A percentile compares a stretch with the other conserved stretches of the same genome.
phyloP scores from a whole-genome alignment of 2,329 filamentous ascomycete genomes.

The Penicillium thymicola region DNA sequence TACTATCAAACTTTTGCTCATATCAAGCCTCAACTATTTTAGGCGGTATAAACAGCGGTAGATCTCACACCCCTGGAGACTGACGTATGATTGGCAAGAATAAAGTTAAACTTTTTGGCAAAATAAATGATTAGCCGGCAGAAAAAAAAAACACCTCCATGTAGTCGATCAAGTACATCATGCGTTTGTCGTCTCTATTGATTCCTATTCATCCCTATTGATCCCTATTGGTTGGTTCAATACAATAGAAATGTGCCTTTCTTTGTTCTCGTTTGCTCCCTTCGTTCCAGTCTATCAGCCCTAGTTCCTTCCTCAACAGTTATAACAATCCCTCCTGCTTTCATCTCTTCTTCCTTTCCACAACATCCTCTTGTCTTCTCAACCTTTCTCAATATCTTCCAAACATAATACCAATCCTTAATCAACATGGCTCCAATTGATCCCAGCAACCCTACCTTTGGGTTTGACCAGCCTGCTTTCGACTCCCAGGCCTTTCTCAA shows the following conservation, averaged over 20 bases:
- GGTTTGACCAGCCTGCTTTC: background rate
- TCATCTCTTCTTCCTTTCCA: background rate
- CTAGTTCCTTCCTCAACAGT: background rate
- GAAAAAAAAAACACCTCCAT: background rate
- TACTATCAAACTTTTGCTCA: background rate
- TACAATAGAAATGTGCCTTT: background rate
- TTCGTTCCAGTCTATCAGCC: background rate
- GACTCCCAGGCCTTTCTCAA: background rate
- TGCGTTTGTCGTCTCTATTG: background rate
- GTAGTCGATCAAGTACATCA: background rate
- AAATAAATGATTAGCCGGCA: background rate
- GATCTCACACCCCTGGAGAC: accelerated
- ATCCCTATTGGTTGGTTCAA: background rate
- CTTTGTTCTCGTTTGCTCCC: background rate
- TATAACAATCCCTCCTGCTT: background rate
- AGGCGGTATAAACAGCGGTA: background rate
- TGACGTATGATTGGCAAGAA: background rate
- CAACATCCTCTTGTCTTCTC: background rate
- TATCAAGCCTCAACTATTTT: background rate
- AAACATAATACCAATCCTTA: background rate
- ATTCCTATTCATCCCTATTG: background rate
- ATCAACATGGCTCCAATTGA: background rate
- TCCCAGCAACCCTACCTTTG: background rate
- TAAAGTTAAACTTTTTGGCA: background rate
- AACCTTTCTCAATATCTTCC: background rate